Evolutionary conservation across 805 yeast species (phyloP), one percentile per base, ranked within the genome.

Genomic region (Geotrichum ghanense): DNA sequence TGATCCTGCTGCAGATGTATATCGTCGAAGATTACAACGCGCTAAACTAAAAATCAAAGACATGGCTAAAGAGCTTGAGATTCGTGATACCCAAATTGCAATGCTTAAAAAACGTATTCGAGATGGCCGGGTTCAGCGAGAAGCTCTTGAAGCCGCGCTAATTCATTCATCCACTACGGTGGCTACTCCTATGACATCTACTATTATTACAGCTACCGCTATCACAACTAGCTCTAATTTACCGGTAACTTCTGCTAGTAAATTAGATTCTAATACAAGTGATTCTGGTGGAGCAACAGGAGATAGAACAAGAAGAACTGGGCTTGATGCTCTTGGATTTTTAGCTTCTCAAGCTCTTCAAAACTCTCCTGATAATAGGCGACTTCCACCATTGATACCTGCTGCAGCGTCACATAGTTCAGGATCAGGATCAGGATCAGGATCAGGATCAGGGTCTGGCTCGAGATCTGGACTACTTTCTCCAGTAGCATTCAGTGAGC

Each of bases 291-390:
- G 37, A 31, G 4, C 37, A 6, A 19, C 7, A 6, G 12, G 5
- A 6, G 37, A 19, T 25, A 22, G 43, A 44, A 19, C 23, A 42
- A 23, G 54, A 47, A 41, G 56, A 55, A 31, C 37, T 43, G 70
- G 71, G 65, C 51, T 76, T 42, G 72, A 70, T 41, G 73, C 80
- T 0, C 60, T 76, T 42, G 81, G 79, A 12, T 58, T 73, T 48
- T 61, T 76, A 46, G 81, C 81, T 2, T 68, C 75, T 39, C 80
- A 75, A 51, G 78, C 73, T 0, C 56, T 74, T 14, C 42, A 35
- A 35, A 7, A 39, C 24, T 24, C 19, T 31, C 5, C 37, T 31
- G 19, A 16, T n/a, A 19, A 31, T 5, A 16, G 37, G 14, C 12
- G 37, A 12, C 37, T 31, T 31, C 37, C 37, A 6, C 37, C 37